These are phyloP conservation scores for Apiosordaria backusii DNA, from an alignment of 495 filamentous ascomycete genomes.

Conservation along the genomic window DNA sequence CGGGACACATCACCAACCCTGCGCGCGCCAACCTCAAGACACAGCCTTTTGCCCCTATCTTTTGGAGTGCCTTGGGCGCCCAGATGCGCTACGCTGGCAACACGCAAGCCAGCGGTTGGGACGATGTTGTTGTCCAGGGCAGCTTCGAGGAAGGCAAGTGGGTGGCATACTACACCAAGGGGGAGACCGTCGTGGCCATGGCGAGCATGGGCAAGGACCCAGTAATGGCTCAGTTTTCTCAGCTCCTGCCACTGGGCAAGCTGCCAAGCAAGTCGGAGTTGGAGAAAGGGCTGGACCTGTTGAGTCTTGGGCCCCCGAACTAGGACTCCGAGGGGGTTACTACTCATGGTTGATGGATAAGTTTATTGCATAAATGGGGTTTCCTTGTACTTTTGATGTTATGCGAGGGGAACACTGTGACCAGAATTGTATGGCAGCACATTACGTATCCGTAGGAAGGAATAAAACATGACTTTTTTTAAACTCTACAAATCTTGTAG, in stretches of 20 bases:
- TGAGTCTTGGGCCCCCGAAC: conserved; percentile 49
- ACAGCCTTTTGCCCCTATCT: conserved; percentile 82
- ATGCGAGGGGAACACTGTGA: too few relatives aligned
- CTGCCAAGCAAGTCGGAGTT: conserved; percentile 84
- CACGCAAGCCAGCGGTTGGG: conserved; percentile 68
- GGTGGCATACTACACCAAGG: conserved; percentile 82
- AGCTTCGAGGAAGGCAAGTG: conserved; percentile 79
- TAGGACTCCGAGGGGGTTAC: conserved; percentile 5
- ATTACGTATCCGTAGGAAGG: too few relatives aligned
- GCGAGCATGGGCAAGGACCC: conserved; percentile 90
- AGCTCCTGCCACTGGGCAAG: conserved; percentile 76
- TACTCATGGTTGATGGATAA: not conserved
- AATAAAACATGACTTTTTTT: too few relatives aligned
- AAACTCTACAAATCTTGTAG: too few relatives aligned
- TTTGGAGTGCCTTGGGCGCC: conserved; percentile 88
- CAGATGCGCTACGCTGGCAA: conserved; percentile 93
- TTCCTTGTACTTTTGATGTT: not conserved
- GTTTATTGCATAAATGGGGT: not conserved
- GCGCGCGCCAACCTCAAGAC: conserved; percentile 54
- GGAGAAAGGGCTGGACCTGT: conserved; percentile 66
- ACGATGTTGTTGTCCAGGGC: conserved; percentile 75
- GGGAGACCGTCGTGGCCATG: conserved; percentile 86
- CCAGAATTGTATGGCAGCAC: too few relatives aligned
- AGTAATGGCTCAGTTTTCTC: conserved; percentile 73
- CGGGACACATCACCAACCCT: conserved; percentile 65